phyloP scores from a whole-genome alignment of 345 rosid species.

The Noccaea caerulescens region DNA sequence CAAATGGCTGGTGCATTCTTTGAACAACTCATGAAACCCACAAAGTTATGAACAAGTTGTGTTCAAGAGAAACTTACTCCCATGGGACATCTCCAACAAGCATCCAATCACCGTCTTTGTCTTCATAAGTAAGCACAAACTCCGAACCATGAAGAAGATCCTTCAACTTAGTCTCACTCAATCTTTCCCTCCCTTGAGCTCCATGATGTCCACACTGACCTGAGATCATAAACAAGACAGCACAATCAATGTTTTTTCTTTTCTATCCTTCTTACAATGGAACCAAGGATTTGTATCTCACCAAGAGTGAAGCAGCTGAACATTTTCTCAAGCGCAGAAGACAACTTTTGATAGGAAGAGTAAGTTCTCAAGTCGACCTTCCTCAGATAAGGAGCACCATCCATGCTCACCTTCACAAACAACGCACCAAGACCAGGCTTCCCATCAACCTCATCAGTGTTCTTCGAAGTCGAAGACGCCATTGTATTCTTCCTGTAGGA shows the following conservation, averaged over 20 bases:
- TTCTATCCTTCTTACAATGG: not conserved
- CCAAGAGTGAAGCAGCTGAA: conserved; percentile 90
- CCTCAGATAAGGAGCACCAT: conserved; percentile 91
- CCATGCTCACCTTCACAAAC: conserved; percentile 94
- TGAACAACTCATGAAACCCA: too few relatives aligned
- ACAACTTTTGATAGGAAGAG: conserved; percentile 69
- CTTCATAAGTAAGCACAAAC: conserved; percentile 85
- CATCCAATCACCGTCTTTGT: conserved; percentile 95
- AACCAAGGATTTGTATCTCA: conserved; percentile 38
- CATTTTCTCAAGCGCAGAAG: conserved; percentile 93
- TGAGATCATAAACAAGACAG: conserved; percentile 34
- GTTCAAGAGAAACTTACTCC: conserved; percentile 65
- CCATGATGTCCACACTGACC: conserved; percentile 79
- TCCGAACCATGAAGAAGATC: conserved; percentile 91
- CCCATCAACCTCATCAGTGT: conserved; percentile 87
- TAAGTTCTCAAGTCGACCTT: conserved; percentile 82
- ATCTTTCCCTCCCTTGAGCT: conserved; percentile 62
- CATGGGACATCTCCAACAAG: conserved; percentile 99
- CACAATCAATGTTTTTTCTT: not conserved
- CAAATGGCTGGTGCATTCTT: not conserved
- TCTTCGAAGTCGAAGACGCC: conserved; percentile 68
- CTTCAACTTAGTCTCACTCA: conserved; percentile 72
- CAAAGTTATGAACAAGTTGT: not conserved
- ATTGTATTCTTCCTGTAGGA: conserved; percentile 77
- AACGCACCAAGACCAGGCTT: conserved; percentile 72